These are phyloP conservation scores for Skeletonema costatum DNA, from an alignment of 108 stramenopile species.

Conservation along the genomic window DNA sequence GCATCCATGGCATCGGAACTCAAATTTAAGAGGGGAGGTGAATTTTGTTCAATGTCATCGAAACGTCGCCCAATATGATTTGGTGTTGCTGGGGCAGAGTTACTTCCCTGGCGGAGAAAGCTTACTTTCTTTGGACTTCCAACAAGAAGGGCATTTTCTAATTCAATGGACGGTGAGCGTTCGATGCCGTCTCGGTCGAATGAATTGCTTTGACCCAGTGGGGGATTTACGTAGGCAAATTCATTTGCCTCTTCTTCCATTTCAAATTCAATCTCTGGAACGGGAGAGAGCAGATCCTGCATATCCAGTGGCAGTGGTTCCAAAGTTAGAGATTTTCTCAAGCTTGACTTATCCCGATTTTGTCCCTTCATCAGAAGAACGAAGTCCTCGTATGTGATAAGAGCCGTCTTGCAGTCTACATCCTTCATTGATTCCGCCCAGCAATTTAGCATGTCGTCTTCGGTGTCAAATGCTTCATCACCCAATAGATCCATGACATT, in stretches of 20 bases:
- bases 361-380: slow-evolving; percentile 89
- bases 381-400: slow-evolving; percentile 83
- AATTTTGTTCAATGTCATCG: slow-evolving; percentile 21
- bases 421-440: slow-evolving; percentile 80
- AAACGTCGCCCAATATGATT: slow-evolving; percentile 28
- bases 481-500: slow-evolving; percentile 90
- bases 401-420: slow-evolving; percentile 57
- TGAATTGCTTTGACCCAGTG: neutral
- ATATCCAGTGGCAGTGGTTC: neutral
- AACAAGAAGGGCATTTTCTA: neutral
- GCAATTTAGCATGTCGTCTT: slow-evolving; percentile 78
- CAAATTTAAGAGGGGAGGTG: slow-evolving; percentile 50
- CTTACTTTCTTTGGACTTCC: neutral
- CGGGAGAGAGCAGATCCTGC: slow-evolving; percentile 12
- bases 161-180: neutral
- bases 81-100: slow-evolving; percentile 36
- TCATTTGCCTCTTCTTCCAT: slow-evolving; percentile 35
- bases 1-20: slow-evolving; percentile 48
- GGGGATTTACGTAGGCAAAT: neutral
- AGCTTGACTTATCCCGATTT: slow-evolving; percentile 38
- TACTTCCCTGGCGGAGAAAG: slow-evolving; percentile 30
- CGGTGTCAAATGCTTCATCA: slow-evolving; percentile 63
- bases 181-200: neutral
- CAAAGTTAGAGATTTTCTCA: slow-evolving; percentile 13
- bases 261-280: slow-evolving; percentile 30